These are phyloP conservation scores for Erigeron philadelphicus DNA, from an alignment of 140 eudicot genomes.

Conservation along the genomic window DNA sequence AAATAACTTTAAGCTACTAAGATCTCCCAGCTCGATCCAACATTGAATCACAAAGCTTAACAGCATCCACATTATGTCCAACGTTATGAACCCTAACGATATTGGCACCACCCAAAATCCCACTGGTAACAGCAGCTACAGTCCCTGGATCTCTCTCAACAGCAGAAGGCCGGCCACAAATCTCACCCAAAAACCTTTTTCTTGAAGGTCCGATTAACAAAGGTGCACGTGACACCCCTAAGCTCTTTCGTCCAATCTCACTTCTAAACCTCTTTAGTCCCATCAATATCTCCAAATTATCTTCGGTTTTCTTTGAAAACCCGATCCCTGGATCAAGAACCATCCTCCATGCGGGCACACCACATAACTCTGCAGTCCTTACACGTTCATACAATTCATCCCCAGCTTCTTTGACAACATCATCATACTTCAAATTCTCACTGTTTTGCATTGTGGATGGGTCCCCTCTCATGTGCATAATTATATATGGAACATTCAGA, in stretches of 20 bases:
- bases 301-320: constrained; percentile 73
- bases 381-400: constrained; percentile 47
- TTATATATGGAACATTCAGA: constrained; percentile 59
- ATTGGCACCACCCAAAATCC: constrained; percentile 79
- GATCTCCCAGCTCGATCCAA: constrained; percentile 31
- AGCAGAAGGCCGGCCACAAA: constrained; percentile 53
- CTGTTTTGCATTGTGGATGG: constrained; percentile 75
- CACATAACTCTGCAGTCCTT: constrained; percentile 61
- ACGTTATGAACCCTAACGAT: constrained; percentile 87
- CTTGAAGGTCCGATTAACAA: constrained; percentile 77
- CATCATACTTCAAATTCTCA: constrained; percentile 57
- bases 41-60: constrained; percentile 74
- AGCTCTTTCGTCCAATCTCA: constrained; percentile 64
- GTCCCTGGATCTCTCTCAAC: constrained; percentile 73
- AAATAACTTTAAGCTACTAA: constrained; percentile 5
- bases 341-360: constrained; percentile 88
- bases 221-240: constrained; percentile 64
- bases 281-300: constrained; percentile 66
- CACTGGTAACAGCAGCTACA: constrained; percentile 65
- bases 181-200: constrained; percentile 77
- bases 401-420: constrained; percentile 74
- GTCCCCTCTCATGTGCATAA: constrained; percentile 96
- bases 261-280: constrained; percentile 54
- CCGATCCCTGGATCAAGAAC: constrained; percentile 88
- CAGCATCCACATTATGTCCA: constrained; percentile 63